A percentile compares a stretch with the other conserved stretches of the same genome.
These are phyloP conservation scores for Cyclostephanos invisitatus DNA, from an alignment of 108 stramenopile genomes.

Conservation along the genomic window DNA sequence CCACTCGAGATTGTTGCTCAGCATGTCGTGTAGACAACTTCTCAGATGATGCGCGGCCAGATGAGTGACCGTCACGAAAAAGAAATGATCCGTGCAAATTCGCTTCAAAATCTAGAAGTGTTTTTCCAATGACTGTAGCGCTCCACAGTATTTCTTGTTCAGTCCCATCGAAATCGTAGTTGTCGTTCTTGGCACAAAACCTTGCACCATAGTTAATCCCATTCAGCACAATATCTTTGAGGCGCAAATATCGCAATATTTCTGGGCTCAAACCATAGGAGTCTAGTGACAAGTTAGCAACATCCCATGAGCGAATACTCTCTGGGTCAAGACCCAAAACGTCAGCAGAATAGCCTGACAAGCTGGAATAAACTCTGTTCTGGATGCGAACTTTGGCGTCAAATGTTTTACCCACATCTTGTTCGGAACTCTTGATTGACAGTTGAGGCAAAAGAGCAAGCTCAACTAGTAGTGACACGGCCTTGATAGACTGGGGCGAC, in stretches of 20 bases:
- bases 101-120: slow-evolving; percentile 61
- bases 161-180: slow-evolving; percentile 10
- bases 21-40: slow-evolving; percentile 13
- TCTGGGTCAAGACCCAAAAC: slow-evolving; percentile 64
- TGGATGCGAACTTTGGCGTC: slow-evolving; percentile 27
- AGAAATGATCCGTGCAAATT: slow-evolving; percentile 60
- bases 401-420: slow-evolving; percentile 15
- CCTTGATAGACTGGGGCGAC: slow-evolving; percentile 46
- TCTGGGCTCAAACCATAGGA: slow-evolving; percentile 16
- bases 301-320: slow-evolving; percentile 44
- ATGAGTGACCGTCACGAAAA: slow-evolving; percentile 40
- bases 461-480: slow-evolving; percentile 55
- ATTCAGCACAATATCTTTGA: slow-evolving; percentile 37
- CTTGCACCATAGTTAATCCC: slow-evolving; percentile 13
- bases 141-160: slow-evolving; percentile 15
- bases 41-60: not conserved
- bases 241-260: slow-evolving; percentile 30
- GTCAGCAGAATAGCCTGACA: slow-evolving; percentile 54
- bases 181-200: not conserved
- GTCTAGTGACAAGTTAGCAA: not conserved
- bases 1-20: slow-evolving; percentile 18
- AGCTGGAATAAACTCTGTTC: slow-evolving; percentile 46
- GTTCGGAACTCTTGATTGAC: slow-evolving; percentile 24
- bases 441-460: slow-evolving; percentile 36
- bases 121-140: slow-evolving; percentile 14